Evolutionary conservation across 2,329 filamentous ascomycete species (phyloP), one percentile per base, ranked within the genome.

Genomic region (Alternaria angustiovoidea): DNA sequence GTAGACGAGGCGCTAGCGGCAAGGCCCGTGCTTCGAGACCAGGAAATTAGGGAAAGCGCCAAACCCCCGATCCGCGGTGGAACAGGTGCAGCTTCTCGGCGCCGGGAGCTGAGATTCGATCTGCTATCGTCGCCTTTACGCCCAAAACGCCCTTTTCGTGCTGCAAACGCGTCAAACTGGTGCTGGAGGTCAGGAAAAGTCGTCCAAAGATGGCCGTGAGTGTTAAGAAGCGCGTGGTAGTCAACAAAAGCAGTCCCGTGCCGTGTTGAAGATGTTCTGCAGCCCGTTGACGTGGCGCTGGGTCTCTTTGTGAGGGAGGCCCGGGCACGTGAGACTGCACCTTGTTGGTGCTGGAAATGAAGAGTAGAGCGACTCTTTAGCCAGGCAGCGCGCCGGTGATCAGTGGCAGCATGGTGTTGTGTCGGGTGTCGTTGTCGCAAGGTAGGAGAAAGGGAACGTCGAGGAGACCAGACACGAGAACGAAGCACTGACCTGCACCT

Each of bases 231-330:
- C 51, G 58, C 41, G 53, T 42, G 41, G 47, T 32, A 32, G 62
- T n/a, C 30, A 52, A 51, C 54, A 56, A 56, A 60, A 51, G 60
- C 47, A 39, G 48, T 61, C 49, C 9, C 46, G 44, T 41, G 49
- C 42, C 46, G 46, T 26, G 57, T 53, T 46, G 51, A 44, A 54
- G 58, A 54, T 56, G 51, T 51, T 55, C 49, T 61, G 61, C 59
- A 54, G 61, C 59, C 69, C 63, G 72, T 77, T 68, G 70, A 76
- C 71, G 75, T 77, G 75, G 75, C 73, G 73, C 66, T 70, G 69
- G 57, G 63, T 57, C 64, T 59, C 64, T 71, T 67, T 58, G 64
- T 63, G 61, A 49, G 57, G 43, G 58, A 46, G 55, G 68, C 39
- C 51, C 39, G 39, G 65, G 59, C 68, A 73, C 71, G 69, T 71